phyloP scores from a whole-genome alignment of 116 monocot genomes.

The Dioscorea cayenensis region DNA sequence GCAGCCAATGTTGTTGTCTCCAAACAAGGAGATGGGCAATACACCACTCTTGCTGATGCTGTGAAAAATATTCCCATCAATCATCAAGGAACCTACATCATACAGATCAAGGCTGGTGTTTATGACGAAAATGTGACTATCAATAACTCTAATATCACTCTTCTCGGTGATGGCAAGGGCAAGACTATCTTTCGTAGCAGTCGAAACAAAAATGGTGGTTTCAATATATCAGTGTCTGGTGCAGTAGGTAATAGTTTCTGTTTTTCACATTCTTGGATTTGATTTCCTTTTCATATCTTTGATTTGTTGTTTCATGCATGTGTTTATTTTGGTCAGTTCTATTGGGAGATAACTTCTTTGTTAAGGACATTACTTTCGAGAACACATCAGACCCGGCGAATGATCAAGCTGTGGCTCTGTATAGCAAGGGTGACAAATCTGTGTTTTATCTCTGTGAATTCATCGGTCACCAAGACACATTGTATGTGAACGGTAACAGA shows the following conservation, averaged over 20 bases:
- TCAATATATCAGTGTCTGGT: conserved; percentile 9
- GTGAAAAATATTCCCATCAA: not conserved
- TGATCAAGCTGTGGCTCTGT: conserved; percentile 23
- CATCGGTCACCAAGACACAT: conserved; percentile 24
- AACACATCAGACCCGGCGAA: conserved; percentile 9
- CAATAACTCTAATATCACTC: conserved; percentile 4
- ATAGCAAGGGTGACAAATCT: conserved; percentile 2
- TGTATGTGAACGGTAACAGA: not conserved
- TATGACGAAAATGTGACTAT: conserved; percentile 17
- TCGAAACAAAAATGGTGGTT: not conserved
- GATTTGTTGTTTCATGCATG: not conserved
- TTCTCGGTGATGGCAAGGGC: conserved; percentile 12
- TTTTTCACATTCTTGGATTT: no score
- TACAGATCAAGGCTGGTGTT: conserved; percentile 13
- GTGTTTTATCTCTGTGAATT: conserved; percentile 20
- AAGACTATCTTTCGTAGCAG: conserved; percentile 17
- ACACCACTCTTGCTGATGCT: conserved; percentile 5
- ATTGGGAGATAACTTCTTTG: conserved; percentile 12
- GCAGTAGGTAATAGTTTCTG: conserved; percentile 11
- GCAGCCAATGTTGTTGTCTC: not conserved
- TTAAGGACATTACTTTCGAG: conserved; percentile 8
- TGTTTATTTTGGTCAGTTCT: conserved; percentile 3
- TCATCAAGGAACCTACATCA: conserved; percentile 5
- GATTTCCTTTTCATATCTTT: not conserved
- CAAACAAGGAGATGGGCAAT: conserved; percentile 1